Conservation (phyloP, 73 alveolate genomes). For the Tetrahymena elliotti region DNA sequence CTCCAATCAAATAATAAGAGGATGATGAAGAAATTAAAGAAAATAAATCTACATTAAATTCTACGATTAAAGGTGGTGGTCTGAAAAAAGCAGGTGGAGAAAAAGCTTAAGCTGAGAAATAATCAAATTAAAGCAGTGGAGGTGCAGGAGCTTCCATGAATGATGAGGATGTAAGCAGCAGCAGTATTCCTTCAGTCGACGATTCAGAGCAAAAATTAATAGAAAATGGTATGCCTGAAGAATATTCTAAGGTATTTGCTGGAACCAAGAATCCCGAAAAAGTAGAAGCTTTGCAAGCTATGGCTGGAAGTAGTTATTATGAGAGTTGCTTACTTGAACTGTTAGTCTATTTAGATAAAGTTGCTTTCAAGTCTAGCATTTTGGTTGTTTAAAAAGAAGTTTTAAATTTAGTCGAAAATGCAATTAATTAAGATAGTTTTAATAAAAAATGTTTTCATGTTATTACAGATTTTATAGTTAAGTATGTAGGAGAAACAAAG, state of each 20-base stretch:
- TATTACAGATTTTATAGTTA: slow-evolving; percentile 4
- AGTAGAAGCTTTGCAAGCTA: slow-evolving; percentile 24
- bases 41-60: not conserved
- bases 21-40: not conserved
- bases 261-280: slow-evolving; percentile 12
- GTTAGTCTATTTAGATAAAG: slow-evolving; percentile 16
- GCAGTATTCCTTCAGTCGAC: not conserved
- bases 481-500: slow-evolving; percentile 20
- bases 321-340: slow-evolving; percentile 14
- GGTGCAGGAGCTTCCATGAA: not conserved
- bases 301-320: not conserved
- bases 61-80: not conserved
- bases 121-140: not conserved
- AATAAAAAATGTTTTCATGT: slow-evolving; percentile 24
- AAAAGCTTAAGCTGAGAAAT: not conserved
- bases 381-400: slow-evolving; percentile 26
- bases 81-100: not conserved
- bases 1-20: not conserved
- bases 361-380: slow-evolving; percentile 4
- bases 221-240: not conserved
- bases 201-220: not conserved
- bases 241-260: not conserved
- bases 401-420: slow-evolving; percentile 7
- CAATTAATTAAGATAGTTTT: slow-evolving; percentile 21
- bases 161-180: not conserved